Conservation (phyloP, 2,329 filamentous ascomycete genomes). For the Pyrenochaeta sp. region DNA sequence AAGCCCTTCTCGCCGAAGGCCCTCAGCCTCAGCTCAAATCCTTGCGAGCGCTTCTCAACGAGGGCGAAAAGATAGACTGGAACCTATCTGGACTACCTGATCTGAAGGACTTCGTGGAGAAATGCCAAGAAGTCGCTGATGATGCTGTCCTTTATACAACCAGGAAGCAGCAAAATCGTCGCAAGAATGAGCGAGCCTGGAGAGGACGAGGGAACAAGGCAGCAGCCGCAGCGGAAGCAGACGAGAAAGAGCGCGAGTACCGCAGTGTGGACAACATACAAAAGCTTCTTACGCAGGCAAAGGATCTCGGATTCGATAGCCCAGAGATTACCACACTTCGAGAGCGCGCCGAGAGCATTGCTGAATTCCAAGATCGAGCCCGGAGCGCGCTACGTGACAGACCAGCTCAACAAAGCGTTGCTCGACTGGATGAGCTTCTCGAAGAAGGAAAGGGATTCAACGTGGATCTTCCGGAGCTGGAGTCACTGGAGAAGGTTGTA, state of each 20-base stretch:
- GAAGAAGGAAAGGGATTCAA: slow-evolving; percentile 90
- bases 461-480: slow-evolving; percentile 88
- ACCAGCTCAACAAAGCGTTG: slow-evolving; percentile 59
- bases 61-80: slow-evolving; percentile 96
- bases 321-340: slow-evolving; percentile 85
- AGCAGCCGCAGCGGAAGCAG: slow-evolving; percentile 75
- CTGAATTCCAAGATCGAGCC: slow-evolving; percentile 81
- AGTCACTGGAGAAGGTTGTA: slow-evolving; percentile 78
- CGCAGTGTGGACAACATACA: slow-evolving; percentile 90
- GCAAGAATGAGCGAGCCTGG: slow-evolving; percentile 91
- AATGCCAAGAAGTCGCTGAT: slow-evolving; percentile 97
- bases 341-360: slow-evolving; percentile 85
- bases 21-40: slow-evolving; percentile 84
- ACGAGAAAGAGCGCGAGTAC: slow-evolving; percentile 82
- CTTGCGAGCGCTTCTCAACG: slow-evolving; percentile 81
- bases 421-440: slow-evolving; percentile 87
- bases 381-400: slow-evolving; percentile 71
- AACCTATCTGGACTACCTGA: slow-evolving; percentile 82
- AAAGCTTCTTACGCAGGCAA: slow-evolving; percentile 81
- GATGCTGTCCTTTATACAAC: slow-evolving; percentile 96
- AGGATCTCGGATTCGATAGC: slow-evolving; percentile 90
- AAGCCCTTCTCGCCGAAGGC: slow-evolving; percentile 82
- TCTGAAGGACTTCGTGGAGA: slow-evolving; percentile 88
- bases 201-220: slow-evolving; percentile 71
- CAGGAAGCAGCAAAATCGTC: slow-evolving; percentile 95